Evolutionary conservation across 306 rosid genomes (phyloP), one percentile per base, ranked within the genome.

Genomic region (Dryas alaskensis): DNA sequence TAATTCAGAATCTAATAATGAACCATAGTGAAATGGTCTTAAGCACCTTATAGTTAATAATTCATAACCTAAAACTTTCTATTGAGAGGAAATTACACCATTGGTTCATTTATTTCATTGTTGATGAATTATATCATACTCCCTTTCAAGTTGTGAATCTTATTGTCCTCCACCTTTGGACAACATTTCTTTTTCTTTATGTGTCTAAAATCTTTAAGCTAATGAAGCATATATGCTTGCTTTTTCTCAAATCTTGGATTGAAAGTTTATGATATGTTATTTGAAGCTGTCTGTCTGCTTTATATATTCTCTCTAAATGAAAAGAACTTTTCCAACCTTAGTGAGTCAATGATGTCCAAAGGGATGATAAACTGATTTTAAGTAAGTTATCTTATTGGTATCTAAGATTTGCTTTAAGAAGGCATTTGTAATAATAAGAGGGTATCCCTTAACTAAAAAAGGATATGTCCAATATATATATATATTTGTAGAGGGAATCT

Each of bases 301-400:
- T 77, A 72, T n/a, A 8, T 14, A 45, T 79, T 75, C 87, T 79
- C 86, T 80, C 73, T 60, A 72, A 84, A 86, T 78, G 71, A 78
- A 79, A 75, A 19, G 76, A 73, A 60, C 88, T 83, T 75, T 61
- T 72, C 76, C 67, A 48, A 65, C 83, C 63, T 58, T 16, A 46
- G 73, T 78, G 81, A 74, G 65, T 82, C 85, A 84, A 81, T 80
- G 76, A 74, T 68, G 81, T 57, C 74, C 75, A 76, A 66, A 79
- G 73, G 16, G 69, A 81, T 80, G 81, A 82, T 52, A 42, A 73
- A 68, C 81, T 64, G 22, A 72, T 72, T 45, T 81, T 83, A 82
- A 81, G 72, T 86, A 87, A 76, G 81, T 81, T 87, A 92, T 89
- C 92, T 68, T 83, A 72, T 83, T 76, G 82, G 84, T 58, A 78